Evolutionary conservation across 768 basidiomycete species (phyloP).

Genomic region (Terana coerulea): DNA sequence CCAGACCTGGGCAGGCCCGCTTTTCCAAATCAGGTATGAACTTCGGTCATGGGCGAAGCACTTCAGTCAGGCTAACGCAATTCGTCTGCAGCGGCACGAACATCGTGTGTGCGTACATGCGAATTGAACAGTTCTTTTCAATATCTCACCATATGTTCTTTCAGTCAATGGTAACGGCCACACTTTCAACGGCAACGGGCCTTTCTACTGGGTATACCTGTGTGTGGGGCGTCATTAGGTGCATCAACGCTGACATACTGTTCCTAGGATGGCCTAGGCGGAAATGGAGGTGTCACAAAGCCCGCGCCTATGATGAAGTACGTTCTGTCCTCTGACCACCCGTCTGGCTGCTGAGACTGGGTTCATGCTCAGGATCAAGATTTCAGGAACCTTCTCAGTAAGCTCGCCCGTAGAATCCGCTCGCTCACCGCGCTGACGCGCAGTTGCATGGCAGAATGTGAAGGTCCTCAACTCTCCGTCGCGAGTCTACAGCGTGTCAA

Average conservation of each 20-base stretch:
- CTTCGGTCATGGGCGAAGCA: neutral
- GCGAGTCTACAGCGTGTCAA: slow-evolving; percentile 28
- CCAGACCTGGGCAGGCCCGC: slow-evolving; percentile 46
- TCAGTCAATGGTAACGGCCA: slow-evolving; percentile 38
- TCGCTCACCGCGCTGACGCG: neutral
- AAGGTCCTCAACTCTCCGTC: slow-evolving; percentile 37
- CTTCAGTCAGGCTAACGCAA: no score
- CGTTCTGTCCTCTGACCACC: no score
- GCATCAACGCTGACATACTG: neutral
- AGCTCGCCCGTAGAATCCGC: slow-evolving; percentile 4
- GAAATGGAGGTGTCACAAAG: slow-evolving; percentile 27
- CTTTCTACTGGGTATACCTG: slow-evolving; percentile 38
- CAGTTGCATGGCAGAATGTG: slow-evolving; percentile 27
- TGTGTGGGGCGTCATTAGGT: neutral
- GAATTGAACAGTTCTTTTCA: no score
- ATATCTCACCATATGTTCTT: no score
- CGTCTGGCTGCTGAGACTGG: no score
- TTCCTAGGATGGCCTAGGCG: slow-evolving; percentile 26
- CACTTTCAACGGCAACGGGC: slow-evolving; percentile 38
- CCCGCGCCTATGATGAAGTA: slow-evolving; percentile 38
- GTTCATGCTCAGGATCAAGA: slow-evolving; percentile 33
- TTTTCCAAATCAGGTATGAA: slow-evolving; percentile 46
- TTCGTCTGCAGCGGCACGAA: slow-evolving; percentile 39
- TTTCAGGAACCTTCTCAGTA: slow-evolving; percentile 39
- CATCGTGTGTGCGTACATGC: slow-evolving; percentile 41